These are phyloP conservation scores for Fusarium concolor DNA, from an alignment of 2,329 filamentous ascomycete species.

Conservation along the genomic window DNA sequence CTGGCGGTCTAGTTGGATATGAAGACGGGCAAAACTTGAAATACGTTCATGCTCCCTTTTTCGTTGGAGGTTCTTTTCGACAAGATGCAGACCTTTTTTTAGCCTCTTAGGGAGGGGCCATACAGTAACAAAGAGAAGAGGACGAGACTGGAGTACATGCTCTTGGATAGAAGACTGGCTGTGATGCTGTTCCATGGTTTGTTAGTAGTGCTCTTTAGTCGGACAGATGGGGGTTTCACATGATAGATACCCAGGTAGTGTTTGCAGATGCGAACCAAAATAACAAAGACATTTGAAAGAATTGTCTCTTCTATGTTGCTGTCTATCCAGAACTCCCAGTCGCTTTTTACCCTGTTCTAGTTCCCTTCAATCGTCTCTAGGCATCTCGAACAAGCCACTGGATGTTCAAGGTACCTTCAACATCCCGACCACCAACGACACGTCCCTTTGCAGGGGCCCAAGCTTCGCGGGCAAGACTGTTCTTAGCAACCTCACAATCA, in stretches of 20 bases:
- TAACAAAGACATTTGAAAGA: slow-evolving; percentile 23
- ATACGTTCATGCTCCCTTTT: slow-evolving; percentile 44
- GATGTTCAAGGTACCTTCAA: slow-evolving; percentile 51
- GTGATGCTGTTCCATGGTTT: slow-evolving; percentile 27
- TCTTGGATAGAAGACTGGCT: slow-evolving; percentile 23
- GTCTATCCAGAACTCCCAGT: slow-evolving; percentile 41
- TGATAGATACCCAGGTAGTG: slow-evolving; percentile 45
- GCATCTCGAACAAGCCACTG: slow-evolving; percentile 54
- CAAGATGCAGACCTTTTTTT: slow-evolving; percentile 29
- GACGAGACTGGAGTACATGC: slow-evolving; percentile 1
- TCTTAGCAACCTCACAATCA: slow-evolving; percentile 85
- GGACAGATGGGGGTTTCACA: slow-evolving; percentile 31
- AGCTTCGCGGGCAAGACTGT: slow-evolving; percentile 74
- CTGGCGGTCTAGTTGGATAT: slow-evolving; percentile 60
- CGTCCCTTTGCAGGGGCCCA: slow-evolving; percentile 65
- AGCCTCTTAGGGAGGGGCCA: slow-evolving; percentile 28
- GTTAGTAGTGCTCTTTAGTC: slow-evolving; percentile 13
- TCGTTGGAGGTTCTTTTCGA: slow-evolving; percentile 34
- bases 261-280: slow-evolving; percentile 34
- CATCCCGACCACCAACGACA: slow-evolving; percentile 45
- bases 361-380: slow-evolving; percentile 13
- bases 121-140: slow-evolving; percentile 6
- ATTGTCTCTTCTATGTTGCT: slow-evolving; percentile 36
- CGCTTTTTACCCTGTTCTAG: slow-evolving; percentile 22
- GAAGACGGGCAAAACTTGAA: slow-evolving; percentile 15